phyloP scores from a whole-genome alignment of 352 stramenopile species.

The Aphanomyces cochlioides region DNA sequence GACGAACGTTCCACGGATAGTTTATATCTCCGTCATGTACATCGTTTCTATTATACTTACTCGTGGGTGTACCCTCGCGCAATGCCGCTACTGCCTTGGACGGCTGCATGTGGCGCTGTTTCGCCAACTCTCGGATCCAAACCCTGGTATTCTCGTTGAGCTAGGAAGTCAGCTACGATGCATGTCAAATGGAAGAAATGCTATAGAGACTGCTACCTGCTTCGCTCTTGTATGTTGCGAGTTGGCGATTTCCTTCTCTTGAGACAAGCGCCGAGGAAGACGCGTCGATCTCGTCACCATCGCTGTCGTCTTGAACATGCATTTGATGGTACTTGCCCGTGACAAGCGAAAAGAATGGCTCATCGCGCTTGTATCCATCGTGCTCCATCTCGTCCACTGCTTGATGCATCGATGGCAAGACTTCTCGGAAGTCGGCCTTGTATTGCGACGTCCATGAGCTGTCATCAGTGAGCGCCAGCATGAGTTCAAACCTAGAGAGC shows the following conservation, averaged over 20 bases:
- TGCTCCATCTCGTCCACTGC: conserved; percentile 31
- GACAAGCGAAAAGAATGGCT: conserved; percentile 79
- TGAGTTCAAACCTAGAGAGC: conserved; percentile 72
- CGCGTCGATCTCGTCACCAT: conserved; percentile 34
- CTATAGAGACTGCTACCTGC: conserved; percentile 28
- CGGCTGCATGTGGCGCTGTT: conserved; percentile 68
- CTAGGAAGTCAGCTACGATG: conserved; percentile 53
- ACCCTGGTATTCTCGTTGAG: conserved; percentile 65
- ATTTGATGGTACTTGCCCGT: conserved; percentile 61
- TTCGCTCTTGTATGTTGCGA: conserved; percentile 65
- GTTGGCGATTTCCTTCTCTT: conserved; percentile 50
- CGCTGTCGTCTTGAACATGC: conserved; percentile 24
- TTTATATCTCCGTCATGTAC: too few relatives aligned
- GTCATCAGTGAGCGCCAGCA: conserved; percentile 88
- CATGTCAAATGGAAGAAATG: background rate
- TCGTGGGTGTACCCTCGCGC: conserved; percentile 74
- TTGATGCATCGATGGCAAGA: conserved; percentile 55
- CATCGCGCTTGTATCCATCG: conserved; percentile 44
- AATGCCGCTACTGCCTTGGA: conserved; percentile 69
- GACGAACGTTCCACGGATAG: too few relatives aligned
- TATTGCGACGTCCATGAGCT: conserved; percentile 83
- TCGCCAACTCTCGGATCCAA: conserved; percentile 79
- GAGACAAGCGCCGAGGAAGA: conserved; percentile 47
- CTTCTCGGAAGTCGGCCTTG: conserved; percentile 79
- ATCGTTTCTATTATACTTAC: too few relatives aligned